A percentile compares a stretch with the other conserved stretches of the same genome.
phyloP scores from a whole-genome alignment of 108 stramenopile genomes.

The Cyclotella baltica region DNA sequence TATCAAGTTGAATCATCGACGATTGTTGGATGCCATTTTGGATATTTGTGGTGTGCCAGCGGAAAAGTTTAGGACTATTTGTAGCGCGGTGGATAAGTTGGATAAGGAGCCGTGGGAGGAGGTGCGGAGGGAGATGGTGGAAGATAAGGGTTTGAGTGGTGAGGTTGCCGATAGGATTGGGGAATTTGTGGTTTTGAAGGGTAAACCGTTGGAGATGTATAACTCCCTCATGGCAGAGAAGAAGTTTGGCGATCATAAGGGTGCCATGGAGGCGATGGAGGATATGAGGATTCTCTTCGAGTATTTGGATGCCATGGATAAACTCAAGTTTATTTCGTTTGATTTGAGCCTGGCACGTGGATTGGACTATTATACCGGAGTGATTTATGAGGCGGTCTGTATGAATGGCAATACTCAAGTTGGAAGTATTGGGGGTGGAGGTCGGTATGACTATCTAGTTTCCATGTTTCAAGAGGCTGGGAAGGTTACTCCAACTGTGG shows the following conservation, averaged over 20 bases:
- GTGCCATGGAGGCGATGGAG: conserved; percentile 80
- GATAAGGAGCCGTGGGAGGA: conserved; percentile 91
- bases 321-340: conserved; percentile 73
- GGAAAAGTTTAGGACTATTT: conserved; percentile 91
- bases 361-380: conserved; percentile 95
- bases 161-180: conserved; percentile 90
- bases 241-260: conserved; percentile 79
- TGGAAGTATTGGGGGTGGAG: conserved; percentile 93
- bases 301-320: conserved; percentile 90
- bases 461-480: conserved; percentile 92
- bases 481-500: conserved; percentile 89
- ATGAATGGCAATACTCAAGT: conserved; percentile 79
- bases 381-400: conserved; percentile 94
- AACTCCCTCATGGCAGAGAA: conserved; percentile 60
- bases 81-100: conserved; percentile 93
- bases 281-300: conserved; percentile 88
- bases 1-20: conserved; percentile 92
- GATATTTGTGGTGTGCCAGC: conserved; percentile 90
- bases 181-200: conserved; percentile 78
- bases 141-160: conserved; percentile 85
- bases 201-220: conserved; percentile 75
- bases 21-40: conserved; percentile 88
- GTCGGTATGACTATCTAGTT: conserved; percentile 92
- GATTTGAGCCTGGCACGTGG: conserved; percentile 92
- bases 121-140: conserved; percentile 84